Base-by-base conservation (phyloP, 805 yeast species). In the Wickerhamiella nectarea region DNA sequence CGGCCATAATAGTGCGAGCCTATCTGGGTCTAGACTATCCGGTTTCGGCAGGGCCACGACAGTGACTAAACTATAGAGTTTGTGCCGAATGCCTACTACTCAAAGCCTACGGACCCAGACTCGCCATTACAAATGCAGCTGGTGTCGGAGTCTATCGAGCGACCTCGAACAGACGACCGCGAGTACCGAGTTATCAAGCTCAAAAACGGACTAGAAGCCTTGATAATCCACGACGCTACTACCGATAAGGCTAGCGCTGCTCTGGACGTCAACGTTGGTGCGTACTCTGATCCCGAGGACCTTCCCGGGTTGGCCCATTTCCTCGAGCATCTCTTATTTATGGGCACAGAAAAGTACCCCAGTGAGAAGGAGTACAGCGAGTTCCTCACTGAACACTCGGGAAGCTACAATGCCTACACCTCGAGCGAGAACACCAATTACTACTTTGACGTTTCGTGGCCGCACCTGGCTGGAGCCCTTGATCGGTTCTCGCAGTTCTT, bases 401-500 rank as follows among this genome's bases (percentile, higher is more conserved):
- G 97, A 15, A 72, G 72, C 48, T 81, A 93, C 28, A 89, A 89
- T 58, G 98, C 98, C 1, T 89, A 80, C 61, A 89, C 98, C 0
- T 78, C 94, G 1, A 68, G 85, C 3, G 80, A 80, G 53, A 85
- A 83, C 55, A 89, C 97, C 4, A 89, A 89, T 62, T 89, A 86
- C 62, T 86, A 72, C 61, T 89, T 91, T 56, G 95, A 89, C 56
- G 74, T 91, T 4, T 74, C 78, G 47, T 72, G 80, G 45, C 80
- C 77, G 49, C 74, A 78, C 51, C 66, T 89, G 47, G 76, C 78
- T 48, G 95, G 94, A 5, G 95, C 96, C 0, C 65, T 89, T 43
- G 97, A 89, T 60, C 69, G 97, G 53, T 89, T 89, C 61, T 74
- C 95, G 4, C 97, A 89, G 59, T 89, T 89, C 58, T 89, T 89